Base-by-base conservation (phyloP, 2,329 filamentous ascomycete genomes). In the Hypoxylon sp. region DNA sequence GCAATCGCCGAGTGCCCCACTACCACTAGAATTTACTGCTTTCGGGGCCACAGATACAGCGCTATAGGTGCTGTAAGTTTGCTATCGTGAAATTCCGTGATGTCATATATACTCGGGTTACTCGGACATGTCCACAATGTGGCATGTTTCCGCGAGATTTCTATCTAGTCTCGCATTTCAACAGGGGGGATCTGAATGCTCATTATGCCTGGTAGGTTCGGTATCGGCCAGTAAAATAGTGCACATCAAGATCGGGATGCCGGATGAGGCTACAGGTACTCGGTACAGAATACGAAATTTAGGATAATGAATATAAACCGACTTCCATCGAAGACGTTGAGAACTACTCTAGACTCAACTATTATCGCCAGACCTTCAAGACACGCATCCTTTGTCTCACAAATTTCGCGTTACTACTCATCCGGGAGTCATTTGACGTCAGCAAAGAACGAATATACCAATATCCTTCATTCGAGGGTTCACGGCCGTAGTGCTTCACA, bases 221-320 rank as follows among this genome's bases (percentile, higher is more conserved):
- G 57, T n/a, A 6, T 37, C 31, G 22, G 52, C 50, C 24, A 50
- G 24, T 14, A 63, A 42, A 55, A n/a, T 29, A 22, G 46, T 6
- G 17, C 29, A 10, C 29, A 35, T 33, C 8, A 44, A 44, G 39
- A 35, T n/a, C 37, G 3, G 39, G 10, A 2, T 9, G 17, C 47
- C 39, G 47, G 24, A 52, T 52, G 29, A 53, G 47, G 47, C 24
- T 42, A 53, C 37, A 39, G 29, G 29, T n/a, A 11, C 39, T 14
- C 19, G 29, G n/a, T 39, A 37, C 51, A 55, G 13, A 24, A 22
- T 24, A 37, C 61, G 39, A 61, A 52, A 61, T 39, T 47, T 54
- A 31, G 48, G 39, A 68, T 57, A 54, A 68, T 71, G 66, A 63
- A 17, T 65, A 69, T 69, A 64, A 46, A 57, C 42, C 62, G 29